Conservation (phyloP, 495 filamentous ascomycete species). For the Bombardia bombarda region DNA sequence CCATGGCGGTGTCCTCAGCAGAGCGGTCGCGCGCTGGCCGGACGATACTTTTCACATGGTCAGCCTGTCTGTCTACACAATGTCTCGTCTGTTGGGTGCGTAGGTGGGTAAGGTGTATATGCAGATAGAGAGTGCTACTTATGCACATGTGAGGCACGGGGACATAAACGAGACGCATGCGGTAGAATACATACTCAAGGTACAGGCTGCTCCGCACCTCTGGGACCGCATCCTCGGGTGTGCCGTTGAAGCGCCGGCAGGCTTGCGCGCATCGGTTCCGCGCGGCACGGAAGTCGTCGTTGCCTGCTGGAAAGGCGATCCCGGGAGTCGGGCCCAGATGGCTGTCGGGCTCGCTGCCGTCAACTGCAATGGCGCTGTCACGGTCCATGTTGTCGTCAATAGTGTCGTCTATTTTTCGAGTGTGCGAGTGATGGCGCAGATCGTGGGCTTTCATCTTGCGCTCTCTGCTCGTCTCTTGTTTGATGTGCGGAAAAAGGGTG, state of each 20-base stretch:
- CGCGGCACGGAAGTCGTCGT: constrained; percentile 25
- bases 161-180: neutral
- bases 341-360: neutral
- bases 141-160: neutral
- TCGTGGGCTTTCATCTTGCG: neutral
- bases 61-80: too few relatives aligned
- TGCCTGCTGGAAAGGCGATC: constrained; percentile 25
- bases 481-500: neutral
- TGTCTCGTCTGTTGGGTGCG: too few relatives aligned
- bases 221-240: constrained; percentile 24
- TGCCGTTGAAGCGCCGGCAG: constrained; percentile 28
- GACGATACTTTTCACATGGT: constrained; percentile 18
- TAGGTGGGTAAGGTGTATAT: too few relatives aligned
- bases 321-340: neutral
- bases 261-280: constrained; percentile 23
- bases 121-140: neutral
- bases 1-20: constrained; percentile 8
- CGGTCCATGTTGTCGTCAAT: neutral
- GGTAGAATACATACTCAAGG: constrained; percentile 21
- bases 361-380: neutral
- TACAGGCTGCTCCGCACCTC: constrained; percentile 19
- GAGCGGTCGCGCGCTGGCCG: constrained; percentile 20
- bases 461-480: neutral
- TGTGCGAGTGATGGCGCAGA: neutral
- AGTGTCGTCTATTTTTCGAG: neutral